These are phyloP conservation scores for Termitomyces sp. DNA, from an alignment of 768 basidiomycete genomes.

Conservation along the genomic window DNA sequence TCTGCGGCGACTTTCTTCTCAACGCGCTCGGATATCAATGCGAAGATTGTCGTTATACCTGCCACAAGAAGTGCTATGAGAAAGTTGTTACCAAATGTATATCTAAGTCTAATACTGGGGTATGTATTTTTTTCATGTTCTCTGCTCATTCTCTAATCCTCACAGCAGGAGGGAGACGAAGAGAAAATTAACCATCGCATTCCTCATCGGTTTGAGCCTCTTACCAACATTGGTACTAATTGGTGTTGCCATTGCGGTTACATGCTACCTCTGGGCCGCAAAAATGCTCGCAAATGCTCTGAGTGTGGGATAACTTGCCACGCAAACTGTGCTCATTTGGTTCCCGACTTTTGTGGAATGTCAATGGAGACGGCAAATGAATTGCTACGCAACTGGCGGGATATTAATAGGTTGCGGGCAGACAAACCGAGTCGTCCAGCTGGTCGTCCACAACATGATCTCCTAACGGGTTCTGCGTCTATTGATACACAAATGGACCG, in stretches of 20 bases:
- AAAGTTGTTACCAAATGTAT: conserved; percentile 99
- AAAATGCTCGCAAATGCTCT: conserved; percentile 92
- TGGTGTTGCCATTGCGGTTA: conserved; percentile 99
- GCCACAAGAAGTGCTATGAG: conserved; percentile 98
- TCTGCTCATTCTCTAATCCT: conserved; percentile 1
- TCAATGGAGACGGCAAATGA: conserved; percentile 99
- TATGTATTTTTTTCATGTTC: conserved; percentile 33
- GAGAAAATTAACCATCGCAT: conserved; percentile 99
- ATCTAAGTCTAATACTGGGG: conserved; percentile 92
- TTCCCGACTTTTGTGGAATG: conserved; percentile 99
- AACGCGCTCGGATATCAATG: conserved; percentile 98
- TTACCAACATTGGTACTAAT: conserved; percentile 95
- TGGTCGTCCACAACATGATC: conserved; percentile 27
- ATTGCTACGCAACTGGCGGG: conserved; percentile 83
- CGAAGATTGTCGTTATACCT: conserved; percentile 98
- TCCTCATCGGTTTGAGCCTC: conserved; percentile 94
- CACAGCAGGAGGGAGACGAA: conserved; percentile 81
- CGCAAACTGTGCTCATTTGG: conserved; percentile 94
- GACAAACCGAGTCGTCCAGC: conserved; percentile 40
- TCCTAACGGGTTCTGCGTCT: conserved; percentile 27
- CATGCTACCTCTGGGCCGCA: conserved; percentile 93
- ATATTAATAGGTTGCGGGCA: conserved; percentile 75
- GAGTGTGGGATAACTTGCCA: conserved; percentile 98
- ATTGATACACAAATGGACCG: conserved; percentile 37
- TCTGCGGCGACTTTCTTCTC: conserved; percentile 96